Evolutionary conservation across 2,329 filamentous ascomycete genomes (phyloP), one percentile per base, ranked within the genome.

Genomic region (Cladosporium sp.): DNA sequence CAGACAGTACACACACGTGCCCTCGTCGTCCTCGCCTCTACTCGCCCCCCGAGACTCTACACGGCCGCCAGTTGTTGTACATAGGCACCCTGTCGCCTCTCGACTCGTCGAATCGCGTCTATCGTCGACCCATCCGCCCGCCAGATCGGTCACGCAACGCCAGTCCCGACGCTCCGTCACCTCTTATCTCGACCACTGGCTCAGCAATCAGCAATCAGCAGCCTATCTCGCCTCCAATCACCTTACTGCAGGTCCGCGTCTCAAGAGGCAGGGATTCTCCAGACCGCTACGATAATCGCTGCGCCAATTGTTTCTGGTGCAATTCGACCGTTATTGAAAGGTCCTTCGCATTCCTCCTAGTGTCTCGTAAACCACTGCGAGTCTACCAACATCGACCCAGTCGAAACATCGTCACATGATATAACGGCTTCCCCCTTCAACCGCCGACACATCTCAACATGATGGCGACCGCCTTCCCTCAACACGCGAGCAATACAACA

Each of bases 271-370:
- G 56, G 58, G 57, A 40, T 56, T 60, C 54, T 58, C 53, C 60
- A 63, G 60, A 64, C 61, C 61, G 61, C 61, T 57, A 56, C 60
- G 59, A 60, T 46, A 45, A 42, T 14, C 33, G 13, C 43, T 40
- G 40, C 40, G 38, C 40, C 40, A 31, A 28, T 43, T 43, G 33
- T 41, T 33, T 41, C 41, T 28, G n/a, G 41, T 32, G 22, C 46
- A 13, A 41, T 37, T 35, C 46, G 16, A 41, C 35, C 14, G 22
- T 49, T 19, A 4, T 49, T 40, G 32, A 35, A 31, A 22, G 35
- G 40, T 13, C 16, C 42, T 32, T 10, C 41, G 10, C 41, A 13
- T 18, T 6, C 16, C 40, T 42, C 13, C 13, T 9, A 18, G 48
- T 50, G 48, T 50, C 48, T 43, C 40, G 48, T 50, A 19, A 43